Evolutionary conservation across 805 yeast species (phyloP), one percentile per base, ranked within the genome.

Genomic region (Hanseniaspora nectarophila): DNA sequence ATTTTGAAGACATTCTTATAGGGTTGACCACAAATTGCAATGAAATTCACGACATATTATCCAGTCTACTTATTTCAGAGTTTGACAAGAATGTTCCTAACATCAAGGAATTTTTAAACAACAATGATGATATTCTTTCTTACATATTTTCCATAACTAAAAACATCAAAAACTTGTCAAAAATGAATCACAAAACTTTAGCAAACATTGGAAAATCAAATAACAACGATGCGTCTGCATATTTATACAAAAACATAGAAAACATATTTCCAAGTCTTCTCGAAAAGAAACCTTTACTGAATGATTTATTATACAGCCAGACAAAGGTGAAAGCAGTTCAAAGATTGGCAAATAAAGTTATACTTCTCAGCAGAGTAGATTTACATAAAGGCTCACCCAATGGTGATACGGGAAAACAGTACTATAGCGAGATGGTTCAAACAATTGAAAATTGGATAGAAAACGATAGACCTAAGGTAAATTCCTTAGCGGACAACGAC

Each of bases 361-460:
- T 85, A 0, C 67, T 92, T 6, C 92, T 95, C 0, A 87, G 97
- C 0, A 70, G 97, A 55, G 71, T 90, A 4, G 98, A 90, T 61
- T 67, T 75, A 16, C 70, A 81, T 1, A 67, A 65, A 45, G 56
- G 63, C 6, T 39, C 40, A 13, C 8, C 6, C 10, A 60, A 68
- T 18, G 58, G 64, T 0, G 73, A 73, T 54, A 85, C 83, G 0
- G 97, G 97, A 0, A 26, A 38, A 2, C 71, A 72, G 54, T 82
- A 83, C 77, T 66, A 71, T 38, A 61, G 66, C 1, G 92, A 90
- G 52, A 73, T 92, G 2, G 61, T 69, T 20, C 67, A 68, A 4
- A 82, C 82, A 57, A 70, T 92, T 7, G 86, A 80, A 39, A 86
- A 85, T 59, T 65, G 87, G 31, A 74, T 49, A 16, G 46, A 49